Base-by-base conservation (phyloP, 2,329 filamentous ascomycete species). In the Hymenoscyphus occultus region DNA sequence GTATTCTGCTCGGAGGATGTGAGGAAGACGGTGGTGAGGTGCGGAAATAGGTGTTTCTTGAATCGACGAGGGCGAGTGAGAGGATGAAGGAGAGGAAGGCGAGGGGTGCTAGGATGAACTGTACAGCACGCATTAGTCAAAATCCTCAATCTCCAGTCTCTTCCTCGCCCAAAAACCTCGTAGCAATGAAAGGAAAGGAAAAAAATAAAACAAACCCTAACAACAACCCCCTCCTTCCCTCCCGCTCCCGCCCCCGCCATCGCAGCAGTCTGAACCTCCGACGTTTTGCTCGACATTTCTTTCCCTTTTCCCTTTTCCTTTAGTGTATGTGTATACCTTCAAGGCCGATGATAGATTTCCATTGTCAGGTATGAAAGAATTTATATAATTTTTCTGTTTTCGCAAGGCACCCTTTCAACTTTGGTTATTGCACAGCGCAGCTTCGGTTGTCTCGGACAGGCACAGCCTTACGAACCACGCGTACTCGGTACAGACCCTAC, bases 61-160 rank as follows among this genome's bases (percentile, higher is more conserved):
- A 60, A 59, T 74, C 71, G 65, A 76, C 68, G 1, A 76, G 67
- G 22, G 71, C 71, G 61, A 76, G 74, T 10, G 74, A 75, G 59
- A 76, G 61, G 67, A 76, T 69, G 67, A 76, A 76, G 51, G 74
- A 74, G 59, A 76, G 16, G 65, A 76, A 76, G 19, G 70, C 71
- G 42, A 76, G 60, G 0, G 74, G 74, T 5, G 74, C 64, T 22
- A 76, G 72, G n/a, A 75, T 57, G 9, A 76, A 63, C 74, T 76
- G 28, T 57, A 22, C 22, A 22, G 22, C 1, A 22, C 1, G 1
- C 22, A 22, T 22, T 16, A 0, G 31, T 39, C 14, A 42, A 22
- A 9, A 13, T 9, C 13, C 62, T 42, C 9, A 10, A n/a, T 19
- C 19, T 3, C 10, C 6, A 22, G 10, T 3, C 48, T 28, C 48